Conservation (phyloP, 73 alveolate species). For the Paramecium caudatum region DNA sequence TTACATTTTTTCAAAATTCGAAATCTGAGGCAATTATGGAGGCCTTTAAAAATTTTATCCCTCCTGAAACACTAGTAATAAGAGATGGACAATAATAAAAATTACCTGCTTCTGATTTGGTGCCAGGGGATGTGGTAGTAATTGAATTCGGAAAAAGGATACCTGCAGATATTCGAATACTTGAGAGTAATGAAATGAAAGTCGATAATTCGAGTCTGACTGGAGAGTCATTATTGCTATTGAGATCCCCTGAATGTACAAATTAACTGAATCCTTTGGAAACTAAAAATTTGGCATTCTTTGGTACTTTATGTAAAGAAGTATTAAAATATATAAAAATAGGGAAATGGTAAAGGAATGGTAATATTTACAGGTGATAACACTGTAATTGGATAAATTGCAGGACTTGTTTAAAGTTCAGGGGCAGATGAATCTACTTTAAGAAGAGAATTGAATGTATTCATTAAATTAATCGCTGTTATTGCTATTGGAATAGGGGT, state of each 20-base stretch:
- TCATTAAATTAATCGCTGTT: constrained; percentile 78
- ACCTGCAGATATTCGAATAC: constrained; percentile 85
- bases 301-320: constrained; percentile 82
- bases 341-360: constrained; percentile 79
- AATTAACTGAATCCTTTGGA: constrained; percentile 78
- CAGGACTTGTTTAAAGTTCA: constrained; percentile 81
- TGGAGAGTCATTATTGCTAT: constrained; percentile 82
- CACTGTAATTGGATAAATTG: constrained; percentile 79
- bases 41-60: constrained; percentile 84
- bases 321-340: not conserved
- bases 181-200: constrained; percentile 83
- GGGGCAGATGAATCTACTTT: constrained; percentile 81
- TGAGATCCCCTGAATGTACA: constrained; percentile 78
- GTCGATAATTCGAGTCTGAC: constrained; percentile 88
- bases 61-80: constrained; percentile 79
- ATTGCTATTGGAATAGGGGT: constrained; percentile 81
- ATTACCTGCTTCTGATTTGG: constrained; percentile 77
- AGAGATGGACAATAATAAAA: constrained; percentile 79
- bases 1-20: constrained; percentile 84
- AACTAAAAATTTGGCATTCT: constrained; percentile 83
- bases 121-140: constrained; percentile 85
- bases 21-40: constrained; percentile 94
- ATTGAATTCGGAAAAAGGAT: constrained; percentile 78
- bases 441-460: constrained; percentile 80
- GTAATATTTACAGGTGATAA: constrained; percentile 77